A percentile compares a stretch with the other conserved stretches of the same genome.
Evolutionary conservation across 371 early-diverging fungal genomes (phyloP).

Genomic region (Syncephalastrum racemosum): DNA sequence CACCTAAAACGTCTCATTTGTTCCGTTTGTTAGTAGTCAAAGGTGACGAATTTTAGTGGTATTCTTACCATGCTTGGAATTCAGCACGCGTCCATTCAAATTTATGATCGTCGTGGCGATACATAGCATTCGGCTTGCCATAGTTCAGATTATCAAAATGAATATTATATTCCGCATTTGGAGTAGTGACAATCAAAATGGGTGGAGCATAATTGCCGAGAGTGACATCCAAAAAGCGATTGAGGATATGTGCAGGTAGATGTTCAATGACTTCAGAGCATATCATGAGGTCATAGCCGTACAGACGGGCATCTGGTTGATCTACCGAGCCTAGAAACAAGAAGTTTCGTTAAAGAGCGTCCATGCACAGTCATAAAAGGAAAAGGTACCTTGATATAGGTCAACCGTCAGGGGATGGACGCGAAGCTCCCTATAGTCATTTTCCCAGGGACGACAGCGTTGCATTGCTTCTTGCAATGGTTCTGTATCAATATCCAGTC

Average conservation of each 20-base stretch:
- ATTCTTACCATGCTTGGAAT: constrained; percentile 73
- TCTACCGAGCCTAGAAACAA: constrained; percentile 47
- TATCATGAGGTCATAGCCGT: constrained; percentile 58
- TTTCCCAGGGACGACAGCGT: constrained; percentile 51
- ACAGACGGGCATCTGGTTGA: constrained; percentile 39
- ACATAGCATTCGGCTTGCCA: constrained; percentile 61
- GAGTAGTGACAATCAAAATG: constrained; percentile 69
- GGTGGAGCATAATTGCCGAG: constrained; percentile 70
- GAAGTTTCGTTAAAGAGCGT: no score
- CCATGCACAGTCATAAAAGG: background rate
- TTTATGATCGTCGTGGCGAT: constrained; percentile 86
- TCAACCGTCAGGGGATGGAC: constrained; percentile 46
- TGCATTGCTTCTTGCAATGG: constrained; percentile 45
- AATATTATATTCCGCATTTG: constrained; percentile 90
- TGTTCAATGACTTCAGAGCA: constrained; percentile 84
- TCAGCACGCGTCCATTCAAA: constrained; percentile 92
- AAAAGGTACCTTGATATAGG: constrained; percentile 52
- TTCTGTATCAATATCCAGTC: constrained; percentile 56
- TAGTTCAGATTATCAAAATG: constrained; percentile 76
- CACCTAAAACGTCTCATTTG: constrained; percentile 47
- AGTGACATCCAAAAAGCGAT: constrained; percentile 53
- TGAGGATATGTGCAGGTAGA: constrained; percentile 55
- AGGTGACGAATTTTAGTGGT: background rate
- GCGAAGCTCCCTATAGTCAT: constrained; percentile 51
- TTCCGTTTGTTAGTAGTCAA: constrained; percentile 2